These are phyloP conservation scores for Sarocladium oryzae DNA, from an alignment of 2,329 filamentous ascomycete genomes.

Conservation along the genomic window DNA sequence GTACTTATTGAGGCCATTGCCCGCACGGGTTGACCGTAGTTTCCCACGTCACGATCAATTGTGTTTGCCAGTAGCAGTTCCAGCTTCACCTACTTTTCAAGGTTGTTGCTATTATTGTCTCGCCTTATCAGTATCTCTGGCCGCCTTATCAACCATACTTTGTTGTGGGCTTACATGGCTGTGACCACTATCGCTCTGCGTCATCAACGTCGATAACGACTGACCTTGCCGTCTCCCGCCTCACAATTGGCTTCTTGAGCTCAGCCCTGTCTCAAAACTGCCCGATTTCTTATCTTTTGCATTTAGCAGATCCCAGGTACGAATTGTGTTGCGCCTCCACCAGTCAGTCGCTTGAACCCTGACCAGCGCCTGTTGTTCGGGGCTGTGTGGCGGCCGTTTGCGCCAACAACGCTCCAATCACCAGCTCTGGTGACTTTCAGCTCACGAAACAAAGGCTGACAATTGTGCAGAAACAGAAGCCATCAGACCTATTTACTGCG, in stretches of 20 bases:
- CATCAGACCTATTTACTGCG: neutral
- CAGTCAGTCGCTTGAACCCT: neutral
- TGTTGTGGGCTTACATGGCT: slow-evolving; percentile 6
- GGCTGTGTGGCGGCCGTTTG: neutral
- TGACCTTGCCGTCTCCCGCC: neutral
- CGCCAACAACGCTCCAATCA: neutral
- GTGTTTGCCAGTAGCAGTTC: neutral
- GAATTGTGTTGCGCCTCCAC: neutral
- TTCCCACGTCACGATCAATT: slow-evolving; percentile 4
- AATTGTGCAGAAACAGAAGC: neutral
- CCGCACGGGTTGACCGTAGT: neutral
- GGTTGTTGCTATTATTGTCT: slow-evolving; percentile 1
- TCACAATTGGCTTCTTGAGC: neutral
- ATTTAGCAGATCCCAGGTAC: slow-evolving; percentile 2
- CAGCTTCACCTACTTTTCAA: neutral
- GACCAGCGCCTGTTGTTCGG: neutral
- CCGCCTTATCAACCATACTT: neutral
- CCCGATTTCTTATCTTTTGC: neutral
- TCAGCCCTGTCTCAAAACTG: neutral
- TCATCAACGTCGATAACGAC: slow-evolving; percentile 6
- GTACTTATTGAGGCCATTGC: slow-evolving; percentile 1
- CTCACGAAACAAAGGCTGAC: neutral
- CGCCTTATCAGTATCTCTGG: neutral
- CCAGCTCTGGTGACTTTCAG: neutral
- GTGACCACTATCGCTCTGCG: neutral